Conservation (phyloP, 768 basidiomycete genomes). For the Leccinum truebloodii region DNA sequence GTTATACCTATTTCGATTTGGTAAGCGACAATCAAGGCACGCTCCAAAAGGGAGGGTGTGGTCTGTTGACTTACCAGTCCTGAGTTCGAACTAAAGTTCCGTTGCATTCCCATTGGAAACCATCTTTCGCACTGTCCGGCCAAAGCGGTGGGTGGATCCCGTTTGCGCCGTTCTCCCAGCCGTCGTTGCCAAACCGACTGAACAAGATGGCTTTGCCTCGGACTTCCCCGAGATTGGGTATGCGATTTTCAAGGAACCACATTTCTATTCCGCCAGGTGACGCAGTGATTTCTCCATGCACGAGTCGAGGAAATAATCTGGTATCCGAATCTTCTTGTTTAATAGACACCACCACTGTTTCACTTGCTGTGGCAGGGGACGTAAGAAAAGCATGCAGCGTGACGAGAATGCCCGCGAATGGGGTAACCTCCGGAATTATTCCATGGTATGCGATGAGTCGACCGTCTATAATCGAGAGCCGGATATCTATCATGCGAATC, state of each 20-base stretch:
- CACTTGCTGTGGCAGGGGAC: slow-evolving; percentile 53
- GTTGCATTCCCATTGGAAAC: slow-evolving; percentile 80
- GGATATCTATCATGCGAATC: slow-evolving; percentile 80
- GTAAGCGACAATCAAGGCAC: slow-evolving; percentile 8
- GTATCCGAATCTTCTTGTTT: slow-evolving; percentile 79
- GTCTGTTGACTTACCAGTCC: slow-evolving; percentile 64
- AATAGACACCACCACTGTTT: slow-evolving; percentile 84
- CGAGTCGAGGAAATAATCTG: slow-evolving; percentile 58
- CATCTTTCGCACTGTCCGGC: slow-evolving; percentile 75
- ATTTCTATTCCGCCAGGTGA: slow-evolving; percentile 54
- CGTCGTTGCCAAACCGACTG: slow-evolving; percentile 70
- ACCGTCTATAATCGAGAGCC: slow-evolving; percentile 65
- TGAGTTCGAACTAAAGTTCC: slow-evolving; percentile 71
- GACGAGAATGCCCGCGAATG: slow-evolving; percentile 66
- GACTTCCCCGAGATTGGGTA: slow-evolving; percentile 82
- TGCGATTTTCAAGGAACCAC: slow-evolving; percentile 83
- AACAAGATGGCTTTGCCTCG: slow-evolving; percentile 84
- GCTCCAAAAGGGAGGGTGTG: not conserved
- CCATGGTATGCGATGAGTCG: slow-evolving; percentile 81
- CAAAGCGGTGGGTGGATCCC: slow-evolving; percentile 88
- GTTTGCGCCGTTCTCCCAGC: slow-evolving; percentile 72
- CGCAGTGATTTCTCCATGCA: slow-evolving; percentile 60
- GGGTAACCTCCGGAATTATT: slow-evolving; percentile 64
- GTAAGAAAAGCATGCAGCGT: slow-evolving; percentile 66
- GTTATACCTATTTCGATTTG: slow-evolving; percentile 57